Evolutionary conservation across 805 yeast genomes (phyloP).

Genomic region (Candida adriatica): DNA sequence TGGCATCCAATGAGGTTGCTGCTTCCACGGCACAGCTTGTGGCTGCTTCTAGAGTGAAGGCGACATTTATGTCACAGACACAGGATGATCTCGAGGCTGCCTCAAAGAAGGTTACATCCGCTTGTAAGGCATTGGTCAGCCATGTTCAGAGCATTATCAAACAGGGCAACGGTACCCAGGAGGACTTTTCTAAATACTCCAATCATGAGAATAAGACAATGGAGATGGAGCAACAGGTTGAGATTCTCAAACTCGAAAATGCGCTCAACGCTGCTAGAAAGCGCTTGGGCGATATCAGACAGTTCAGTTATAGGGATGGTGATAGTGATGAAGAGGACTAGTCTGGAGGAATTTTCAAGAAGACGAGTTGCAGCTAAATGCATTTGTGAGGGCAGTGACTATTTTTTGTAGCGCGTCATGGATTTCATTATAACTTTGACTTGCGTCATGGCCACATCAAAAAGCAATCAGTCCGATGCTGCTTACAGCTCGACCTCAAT

Average conservation of each 20-base stretch:
- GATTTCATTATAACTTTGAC: too few relatives aligned
- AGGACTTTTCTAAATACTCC: slow-evolving; percentile 63
- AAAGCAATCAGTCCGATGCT: too few relatives aligned
- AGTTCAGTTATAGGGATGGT: slow-evolving; percentile 61
- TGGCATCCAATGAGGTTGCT: slow-evolving; percentile 87
- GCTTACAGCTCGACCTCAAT: too few relatives aligned
- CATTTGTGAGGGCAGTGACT: too few relatives aligned
- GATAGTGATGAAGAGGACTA: slow-evolving; percentile 57
- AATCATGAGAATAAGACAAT: slow-evolving; percentile 77
- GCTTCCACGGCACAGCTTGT: slow-evolving; percentile 90
- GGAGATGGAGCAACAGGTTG: slow-evolving; percentile 92
- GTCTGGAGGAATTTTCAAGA: too few relatives aligned
- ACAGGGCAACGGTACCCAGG: slow-evolving; percentile 29
- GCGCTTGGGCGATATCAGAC: slow-evolving; percentile 78
- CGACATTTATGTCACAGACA: slow-evolving; percentile 65
- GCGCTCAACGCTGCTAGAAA: slow-evolving; percentile 66
- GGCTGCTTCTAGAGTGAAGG: slow-evolving; percentile 85
- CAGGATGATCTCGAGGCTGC: slow-evolving; percentile 70
- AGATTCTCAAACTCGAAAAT: slow-evolving; percentile 76
- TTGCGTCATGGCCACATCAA: too few relatives aligned
- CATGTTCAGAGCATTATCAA: slow-evolving; percentile 59
- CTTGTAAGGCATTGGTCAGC: slow-evolving; percentile 65
- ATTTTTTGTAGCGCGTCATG: too few relatives aligned
- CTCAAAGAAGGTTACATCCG: slow-evolving; percentile 61
- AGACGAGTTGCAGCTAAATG: too few relatives aligned